Conservation (phyloP, 495 filamentous ascomycete genomes). For the Lasiosphaeris hirsuta region DNA sequence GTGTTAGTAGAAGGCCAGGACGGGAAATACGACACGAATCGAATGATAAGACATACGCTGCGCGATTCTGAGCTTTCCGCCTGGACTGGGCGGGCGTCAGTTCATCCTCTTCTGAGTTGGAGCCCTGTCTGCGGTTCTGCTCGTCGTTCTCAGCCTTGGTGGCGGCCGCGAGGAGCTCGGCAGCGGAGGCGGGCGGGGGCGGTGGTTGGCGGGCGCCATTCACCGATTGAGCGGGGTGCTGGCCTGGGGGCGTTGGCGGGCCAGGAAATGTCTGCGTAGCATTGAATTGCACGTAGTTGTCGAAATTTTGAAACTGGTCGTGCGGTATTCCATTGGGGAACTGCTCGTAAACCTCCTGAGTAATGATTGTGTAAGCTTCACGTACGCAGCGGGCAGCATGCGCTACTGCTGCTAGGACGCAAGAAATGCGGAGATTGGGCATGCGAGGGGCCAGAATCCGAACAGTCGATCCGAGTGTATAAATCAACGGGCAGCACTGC, state of each 20-base stretch:
- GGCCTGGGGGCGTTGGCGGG: slow-evolving; percentile 43
- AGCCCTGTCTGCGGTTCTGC: slow-evolving; percentile 44
- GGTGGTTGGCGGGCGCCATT: slow-evolving; percentile 25
- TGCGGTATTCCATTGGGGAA: slow-evolving; percentile 37
- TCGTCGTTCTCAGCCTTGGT: slow-evolving; percentile 38
- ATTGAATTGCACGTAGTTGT: slow-evolving; percentile 41
- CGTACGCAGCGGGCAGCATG: slow-evolving; percentile 17
- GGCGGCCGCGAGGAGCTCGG: slow-evolving; percentile 27
- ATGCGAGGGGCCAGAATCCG: slow-evolving; percentile 10
- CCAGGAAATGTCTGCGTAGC: slow-evolving; percentile 36
- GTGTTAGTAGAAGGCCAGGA: slow-evolving; percentile 14
- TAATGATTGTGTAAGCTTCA: slow-evolving; percentile 40
- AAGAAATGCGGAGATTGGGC: slow-evolving; percentile 25
- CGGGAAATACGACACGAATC: background rate
- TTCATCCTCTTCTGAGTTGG: slow-evolving; percentile 54
- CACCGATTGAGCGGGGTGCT: slow-evolving; percentile 26
- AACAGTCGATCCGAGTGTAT: background rate
- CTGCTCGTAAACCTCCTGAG: slow-evolving; percentile 46
- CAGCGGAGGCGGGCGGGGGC: slow-evolving; percentile 20
- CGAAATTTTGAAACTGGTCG: slow-evolving; percentile 46
- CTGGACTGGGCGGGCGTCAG: slow-evolving; percentile 76
- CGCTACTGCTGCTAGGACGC: slow-evolving; percentile 25
- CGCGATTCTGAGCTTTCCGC: slow-evolving; percentile 93
- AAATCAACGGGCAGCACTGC: slow-evolving; percentile 24
- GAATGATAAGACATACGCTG: slow-evolving; percentile 67